Percentiles rank a stretch among this genome's conserved stretches.
Evolutionary conservation across 2,329 filamentous ascomycete genomes (phyloP).

Genomic region (Colletotrichum siamense): DNA sequence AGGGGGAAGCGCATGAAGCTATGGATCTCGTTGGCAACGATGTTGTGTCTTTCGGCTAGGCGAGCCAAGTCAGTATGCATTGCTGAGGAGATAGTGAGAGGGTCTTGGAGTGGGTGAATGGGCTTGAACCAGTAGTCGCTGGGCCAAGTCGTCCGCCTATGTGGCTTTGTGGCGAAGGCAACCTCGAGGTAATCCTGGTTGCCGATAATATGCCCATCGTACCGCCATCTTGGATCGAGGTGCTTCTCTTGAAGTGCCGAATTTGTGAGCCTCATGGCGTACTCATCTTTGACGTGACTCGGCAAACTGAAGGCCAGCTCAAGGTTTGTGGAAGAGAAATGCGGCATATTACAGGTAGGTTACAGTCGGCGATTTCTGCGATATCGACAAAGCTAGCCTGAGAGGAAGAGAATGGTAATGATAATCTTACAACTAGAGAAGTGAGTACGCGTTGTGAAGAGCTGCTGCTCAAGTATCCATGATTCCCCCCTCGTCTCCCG

Average conservation of each 20-base stretch:
- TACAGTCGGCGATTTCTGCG: background rate
- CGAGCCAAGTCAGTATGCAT: slow-evolving; percentile 5
- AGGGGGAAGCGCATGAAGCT: slow-evolving; percentile 13
- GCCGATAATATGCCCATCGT: background rate
- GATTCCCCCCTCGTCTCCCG: background rate
- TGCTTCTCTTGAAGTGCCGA: slow-evolving; percentile 10
- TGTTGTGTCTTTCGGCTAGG: background rate
- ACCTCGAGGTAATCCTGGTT: background rate
- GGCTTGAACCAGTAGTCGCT: slow-evolving; percentile 1
- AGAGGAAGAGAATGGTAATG: background rate
- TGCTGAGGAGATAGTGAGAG: background rate
- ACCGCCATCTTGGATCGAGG: background rate
- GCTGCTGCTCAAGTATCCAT: background rate
- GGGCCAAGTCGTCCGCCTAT: background rate
- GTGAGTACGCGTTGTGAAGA: background rate
- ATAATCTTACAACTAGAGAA: background rate
- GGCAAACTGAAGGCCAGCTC: background rate
- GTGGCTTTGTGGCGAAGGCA: background rate
- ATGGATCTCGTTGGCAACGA: slow-evolving; percentile 4
- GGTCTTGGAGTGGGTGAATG: background rate
- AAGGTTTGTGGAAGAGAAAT: background rate
- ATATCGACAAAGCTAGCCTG: background rate
- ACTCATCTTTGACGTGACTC: background rate
- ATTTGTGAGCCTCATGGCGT: slow-evolving; percentile 5
- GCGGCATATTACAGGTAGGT: background rate